Evolutionary conservation across 1,284 basidiomycete species (phyloP).

Genomic region (Pseudozyma flocculosa): DNA sequence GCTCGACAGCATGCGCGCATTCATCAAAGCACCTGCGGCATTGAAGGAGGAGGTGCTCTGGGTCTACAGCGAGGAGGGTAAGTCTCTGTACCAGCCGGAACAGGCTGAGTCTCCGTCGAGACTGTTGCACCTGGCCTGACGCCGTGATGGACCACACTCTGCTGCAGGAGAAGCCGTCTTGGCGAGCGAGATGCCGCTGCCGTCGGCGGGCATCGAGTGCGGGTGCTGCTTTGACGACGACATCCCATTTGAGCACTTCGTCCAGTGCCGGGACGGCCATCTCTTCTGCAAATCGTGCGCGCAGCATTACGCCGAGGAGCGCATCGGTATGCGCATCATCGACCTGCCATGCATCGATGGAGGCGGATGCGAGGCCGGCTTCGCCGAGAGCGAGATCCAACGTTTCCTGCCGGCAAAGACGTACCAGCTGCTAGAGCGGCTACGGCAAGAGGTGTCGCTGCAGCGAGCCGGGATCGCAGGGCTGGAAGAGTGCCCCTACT

Average conservation of each 20-base stretch:
- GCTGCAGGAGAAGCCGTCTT: neutral
- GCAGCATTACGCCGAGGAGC: constrained; percentile 58
- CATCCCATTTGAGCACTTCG: constrained; percentile 63
- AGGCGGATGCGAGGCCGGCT: constrained; percentile 32
- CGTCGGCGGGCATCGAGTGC: constrained; percentile 33
- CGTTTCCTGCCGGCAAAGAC: constrained; percentile 26
- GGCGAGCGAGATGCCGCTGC: neutral
- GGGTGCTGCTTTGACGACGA: constrained; percentile 45
- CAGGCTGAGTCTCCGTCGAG: too few relatives aligned
- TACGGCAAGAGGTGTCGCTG: constrained; percentile 44
- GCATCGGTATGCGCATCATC: constrained; percentile 50
- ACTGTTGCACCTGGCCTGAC: too few relatives aligned
- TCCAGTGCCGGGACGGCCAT: constrained; percentile 79
- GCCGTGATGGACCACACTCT: too few relatives aligned
- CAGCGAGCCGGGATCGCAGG: constrained; percentile 34
- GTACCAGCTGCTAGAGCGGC: constrained; percentile 37
- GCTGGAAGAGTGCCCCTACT: constrained; percentile 45
- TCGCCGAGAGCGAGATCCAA: constrained; percentile 29
- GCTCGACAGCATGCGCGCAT: neutral
- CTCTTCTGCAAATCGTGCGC: constrained; percentile 71
- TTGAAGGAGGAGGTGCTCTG: neutral
- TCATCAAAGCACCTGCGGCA: neutral
- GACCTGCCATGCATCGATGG: constrained; percentile 46
- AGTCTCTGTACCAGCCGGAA: neutral
- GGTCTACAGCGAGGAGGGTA: constrained; percentile 1